Conservation (phyloP, 805 yeast genomes). For the Schwanniomyces polymorphus region DNA sequence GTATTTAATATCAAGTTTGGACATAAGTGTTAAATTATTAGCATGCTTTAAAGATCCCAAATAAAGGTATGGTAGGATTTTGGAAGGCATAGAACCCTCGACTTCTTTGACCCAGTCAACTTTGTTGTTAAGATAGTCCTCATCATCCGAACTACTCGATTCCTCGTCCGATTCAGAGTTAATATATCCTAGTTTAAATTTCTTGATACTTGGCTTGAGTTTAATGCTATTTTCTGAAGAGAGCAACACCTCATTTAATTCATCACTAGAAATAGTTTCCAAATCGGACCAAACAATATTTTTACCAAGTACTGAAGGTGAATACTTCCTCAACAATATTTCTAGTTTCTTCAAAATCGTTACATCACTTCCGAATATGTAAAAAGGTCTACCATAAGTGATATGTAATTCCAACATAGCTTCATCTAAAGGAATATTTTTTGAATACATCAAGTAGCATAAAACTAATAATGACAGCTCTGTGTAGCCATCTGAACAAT, state of each 20-base stretch:
- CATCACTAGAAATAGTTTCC: constrained; percentile 27
- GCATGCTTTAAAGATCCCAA: constrained; percentile 87
- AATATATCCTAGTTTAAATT: constrained; percentile 26
- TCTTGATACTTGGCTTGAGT: constrained; percentile 8
- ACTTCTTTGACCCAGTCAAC: constrained; percentile 39
- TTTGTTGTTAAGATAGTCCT: background rate
- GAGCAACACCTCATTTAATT: constrained; percentile 35
- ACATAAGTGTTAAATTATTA: constrained; percentile 60
- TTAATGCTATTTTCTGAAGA: constrained; percentile 13
- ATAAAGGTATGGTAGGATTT: constrained; percentile 79
- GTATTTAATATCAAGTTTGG: constrained; percentile 65
- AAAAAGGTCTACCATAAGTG: constrained; percentile 74
- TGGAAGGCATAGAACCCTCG: constrained; percentile 78
- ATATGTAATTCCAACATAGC: constrained; percentile 66
- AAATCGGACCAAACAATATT: constrained; percentile 27
- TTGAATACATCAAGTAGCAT: constrained; percentile 69
- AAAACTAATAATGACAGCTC: constrained; percentile 79
- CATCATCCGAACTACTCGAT: constrained; percentile 5
- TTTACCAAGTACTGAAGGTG: constrained; percentile 43
- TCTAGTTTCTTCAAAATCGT: constrained; percentile 65
- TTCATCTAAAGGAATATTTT: constrained; percentile 58
- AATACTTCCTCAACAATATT: constrained; percentile 54
- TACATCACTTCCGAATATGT: constrained; percentile 77
- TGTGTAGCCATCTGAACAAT: constrained; percentile 90
- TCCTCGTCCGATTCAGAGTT: constrained; percentile 9